phyloP scores from a whole-genome alignment of 2,329 filamentous ascomycete genomes.

The Colletotrichum caudatum region DNA sequence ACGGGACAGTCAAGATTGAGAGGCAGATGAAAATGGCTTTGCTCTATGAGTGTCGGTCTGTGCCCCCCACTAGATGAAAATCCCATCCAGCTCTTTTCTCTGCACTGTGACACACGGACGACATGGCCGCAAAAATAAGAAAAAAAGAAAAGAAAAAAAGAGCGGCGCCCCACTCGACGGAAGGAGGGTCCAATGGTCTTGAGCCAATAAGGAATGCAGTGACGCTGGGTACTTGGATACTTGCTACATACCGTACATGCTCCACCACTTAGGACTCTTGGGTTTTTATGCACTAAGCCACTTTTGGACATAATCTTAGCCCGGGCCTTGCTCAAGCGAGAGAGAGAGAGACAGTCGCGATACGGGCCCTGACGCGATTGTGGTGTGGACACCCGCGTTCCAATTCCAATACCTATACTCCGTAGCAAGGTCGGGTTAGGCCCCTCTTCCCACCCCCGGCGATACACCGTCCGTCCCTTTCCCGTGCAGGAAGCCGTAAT shows the following conservation, averaged over 20 bases:
- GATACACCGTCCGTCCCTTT: slow-evolving; percentile 40
- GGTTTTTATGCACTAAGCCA: slow-evolving; percentile 3
- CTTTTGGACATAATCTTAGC: not conserved
- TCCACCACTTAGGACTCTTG: not conserved
- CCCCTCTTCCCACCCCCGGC: slow-evolving; percentile 26
- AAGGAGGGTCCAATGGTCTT: slow-evolving; percentile 32
- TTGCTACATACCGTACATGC: not conserved
- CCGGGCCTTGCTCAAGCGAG: slow-evolving; percentile 7
- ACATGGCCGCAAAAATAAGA: not conserved
- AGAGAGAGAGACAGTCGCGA: slow-evolving; percentile 32
- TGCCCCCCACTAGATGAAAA: slow-evolving; percentile 40
- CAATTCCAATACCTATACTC: slow-evolving; percentile 26
- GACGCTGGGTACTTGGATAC: slow-evolving; percentile 30
- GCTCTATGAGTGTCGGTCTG: slow-evolving; percentile 20
- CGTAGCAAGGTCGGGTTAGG: slow-evolving; percentile 30
- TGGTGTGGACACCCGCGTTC: slow-evolving; percentile 35
- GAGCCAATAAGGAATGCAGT: slow-evolving; percentile 9
- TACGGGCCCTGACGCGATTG: slow-evolving; percentile 36
- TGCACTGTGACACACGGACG: not conserved
- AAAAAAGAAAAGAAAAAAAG: not conserved
- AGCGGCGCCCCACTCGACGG: slow-evolving; percentile 2
- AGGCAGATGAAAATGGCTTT: slow-evolving; percentile 25
- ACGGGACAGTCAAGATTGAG: slow-evolving; percentile 6
- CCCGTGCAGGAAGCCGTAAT: slow-evolving; percentile 37
- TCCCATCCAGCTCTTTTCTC: slow-evolving; percentile 23